Conservation (phyloP, 768 basidiomycete species). For the Serpula lacrymans region DNA sequence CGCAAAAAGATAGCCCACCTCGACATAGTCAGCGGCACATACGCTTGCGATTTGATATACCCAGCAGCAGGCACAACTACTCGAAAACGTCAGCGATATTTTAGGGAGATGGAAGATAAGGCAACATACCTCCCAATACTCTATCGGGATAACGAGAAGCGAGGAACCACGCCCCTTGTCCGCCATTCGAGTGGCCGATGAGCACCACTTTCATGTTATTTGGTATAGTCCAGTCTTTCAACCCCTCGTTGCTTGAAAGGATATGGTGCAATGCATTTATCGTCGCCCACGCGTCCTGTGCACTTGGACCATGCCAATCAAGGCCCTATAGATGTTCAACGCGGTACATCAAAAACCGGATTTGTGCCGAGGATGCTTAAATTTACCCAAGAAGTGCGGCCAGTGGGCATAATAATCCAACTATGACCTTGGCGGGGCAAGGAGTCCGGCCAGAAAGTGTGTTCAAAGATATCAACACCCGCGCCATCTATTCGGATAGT, state of each 20-base stretch:
- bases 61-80: slow-evolving; percentile 74
- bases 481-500: slow-evolving; percentile 66
- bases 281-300: slow-evolving; percentile 62
- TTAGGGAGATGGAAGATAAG: slow-evolving; percentile 6
- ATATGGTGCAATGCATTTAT: slow-evolving; percentile 55
- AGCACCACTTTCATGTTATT: slow-evolving; percentile 48
- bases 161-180: slow-evolving; percentile 84
- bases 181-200: slow-evolving; percentile 93
- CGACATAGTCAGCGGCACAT: slow-evolving; percentile 70
- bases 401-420: slow-evolving; percentile 84
- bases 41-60: slow-evolving; percentile 86
- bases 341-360: not conserved
- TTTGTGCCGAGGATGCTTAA: not conserved
- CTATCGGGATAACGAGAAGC: slow-evolving; percentile 76
- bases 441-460: slow-evolving; percentile 59
- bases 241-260: slow-evolving; percentile 31
- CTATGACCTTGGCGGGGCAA: slow-evolving; percentile 54
- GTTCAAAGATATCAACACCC: slow-evolving; percentile 65
- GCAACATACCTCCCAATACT: slow-evolving; percentile 52
- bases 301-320: slow-evolving; percentile 90
- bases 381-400: slow-evolving; percentile 77
- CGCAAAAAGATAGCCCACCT: slow-evolving; percentile 31
- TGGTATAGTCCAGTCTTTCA: slow-evolving; percentile 40
- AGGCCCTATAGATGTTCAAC: slow-evolving; percentile 64
- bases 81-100: not conserved